Evolutionary conservation across 169 alveolate species (phyloP).

Genomic region (Eimeria sp.): DNA sequence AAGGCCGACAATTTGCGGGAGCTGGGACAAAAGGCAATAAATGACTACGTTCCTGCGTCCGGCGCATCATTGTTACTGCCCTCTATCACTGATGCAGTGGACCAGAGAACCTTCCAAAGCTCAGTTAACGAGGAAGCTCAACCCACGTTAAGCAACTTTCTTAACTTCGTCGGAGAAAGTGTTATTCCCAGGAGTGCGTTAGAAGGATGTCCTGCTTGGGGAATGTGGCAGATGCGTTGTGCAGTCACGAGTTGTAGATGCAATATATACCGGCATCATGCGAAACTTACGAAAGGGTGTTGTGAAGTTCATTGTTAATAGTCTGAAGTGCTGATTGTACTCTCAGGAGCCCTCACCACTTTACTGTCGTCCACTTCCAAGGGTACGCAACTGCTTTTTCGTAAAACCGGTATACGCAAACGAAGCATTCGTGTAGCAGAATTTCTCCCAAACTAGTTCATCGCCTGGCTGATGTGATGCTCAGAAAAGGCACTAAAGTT

Average conservation of each 20-base stretch:
- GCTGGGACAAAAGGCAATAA: constrained; percentile 46
- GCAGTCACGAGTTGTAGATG: background rate
- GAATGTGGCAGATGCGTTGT: background rate
- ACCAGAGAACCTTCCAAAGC: background rate
- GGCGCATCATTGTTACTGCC: constrained; percentile 38
- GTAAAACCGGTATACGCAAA: background rate
- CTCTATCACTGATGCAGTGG: constrained; percentile 39
- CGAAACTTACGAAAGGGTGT: background rate
- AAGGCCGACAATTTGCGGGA: constrained; percentile 22
- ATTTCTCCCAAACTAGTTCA: background rate
- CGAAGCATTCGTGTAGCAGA: background rate
- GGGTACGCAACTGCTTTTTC: background rate
- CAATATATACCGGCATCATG: background rate
- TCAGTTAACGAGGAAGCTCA: background rate
- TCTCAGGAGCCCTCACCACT: constrained; percentile 25
- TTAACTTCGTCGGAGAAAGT: constrained; percentile 40
- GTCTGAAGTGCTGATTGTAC: background rate
- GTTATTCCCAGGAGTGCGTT: constrained; percentile 43
- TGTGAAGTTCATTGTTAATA: background rate
- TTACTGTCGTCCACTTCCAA: background rate
- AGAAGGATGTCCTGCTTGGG: background rate
- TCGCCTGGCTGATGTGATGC: background rate
- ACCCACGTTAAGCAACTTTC: background rate
- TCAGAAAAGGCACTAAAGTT: constrained; percentile 47
- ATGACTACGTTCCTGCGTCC: background rate